Conservation (phyloP, 495 filamentous ascomycete species). For the Hypoxylon fragiforme region DNA sequence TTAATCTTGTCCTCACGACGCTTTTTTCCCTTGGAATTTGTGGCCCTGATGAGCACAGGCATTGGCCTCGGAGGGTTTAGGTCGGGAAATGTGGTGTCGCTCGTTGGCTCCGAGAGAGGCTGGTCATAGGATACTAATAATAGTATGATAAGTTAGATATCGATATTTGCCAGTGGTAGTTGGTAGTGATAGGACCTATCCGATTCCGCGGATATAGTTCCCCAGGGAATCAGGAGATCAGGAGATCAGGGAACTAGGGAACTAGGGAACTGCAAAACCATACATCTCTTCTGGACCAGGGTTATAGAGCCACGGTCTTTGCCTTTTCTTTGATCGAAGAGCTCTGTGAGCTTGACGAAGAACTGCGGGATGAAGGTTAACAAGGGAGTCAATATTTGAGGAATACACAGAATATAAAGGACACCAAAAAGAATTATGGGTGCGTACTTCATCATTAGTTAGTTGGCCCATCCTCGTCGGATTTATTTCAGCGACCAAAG, state of each 20-base stretch:
- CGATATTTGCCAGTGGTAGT: too few species aligned
- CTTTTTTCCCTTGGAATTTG: constrained; percentile 68
- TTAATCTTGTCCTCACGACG: constrained; percentile 65
- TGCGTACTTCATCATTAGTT: constrained; percentile 72
- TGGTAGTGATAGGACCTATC: too few species aligned
- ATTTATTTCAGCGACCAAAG: background rate
- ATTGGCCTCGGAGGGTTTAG: constrained; percentile 57
- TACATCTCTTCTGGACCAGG: constrained; percentile 84
- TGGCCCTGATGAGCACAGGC: constrained; percentile 81
- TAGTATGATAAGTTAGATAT: constrained; percentile 21
- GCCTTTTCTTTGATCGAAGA: constrained; percentile 70
- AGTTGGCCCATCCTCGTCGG: constrained; percentile 50
- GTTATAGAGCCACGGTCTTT: constrained; percentile 76
- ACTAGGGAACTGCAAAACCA: constrained; percentile 25
- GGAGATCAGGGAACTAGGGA: constrained; percentile 22
- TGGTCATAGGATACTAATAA: constrained; percentile 42
- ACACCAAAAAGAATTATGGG: background rate
- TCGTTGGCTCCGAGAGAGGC: constrained; percentile 33
- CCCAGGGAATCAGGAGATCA: too few species aligned
- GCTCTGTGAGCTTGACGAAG: constrained; percentile 73
- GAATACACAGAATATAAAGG: background rate
- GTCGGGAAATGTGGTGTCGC: constrained; percentile 53
- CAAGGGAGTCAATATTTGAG: constrained; percentile 13
- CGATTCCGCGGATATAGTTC: too few species aligned
- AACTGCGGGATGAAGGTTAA: constrained; percentile 61